Conservation (phyloP, 2,329 filamentous ascomycete species). For the Spiromastix sp. region DNA sequence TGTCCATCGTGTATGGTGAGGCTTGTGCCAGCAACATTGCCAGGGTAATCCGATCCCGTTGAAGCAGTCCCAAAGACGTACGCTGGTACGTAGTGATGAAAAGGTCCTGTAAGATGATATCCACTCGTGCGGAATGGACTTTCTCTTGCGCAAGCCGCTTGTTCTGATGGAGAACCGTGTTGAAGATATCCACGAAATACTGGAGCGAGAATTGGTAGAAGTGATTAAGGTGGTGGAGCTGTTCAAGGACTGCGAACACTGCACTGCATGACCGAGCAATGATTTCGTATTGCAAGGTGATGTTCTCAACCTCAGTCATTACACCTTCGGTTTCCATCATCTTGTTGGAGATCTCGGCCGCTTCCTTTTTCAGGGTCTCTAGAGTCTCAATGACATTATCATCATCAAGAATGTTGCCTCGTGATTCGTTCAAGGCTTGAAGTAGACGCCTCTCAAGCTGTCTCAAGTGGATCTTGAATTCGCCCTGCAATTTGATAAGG, state of each 20-base stretch:
- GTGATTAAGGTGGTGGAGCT: slow-evolving; percentile 95
- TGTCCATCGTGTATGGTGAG: slow-evolving; percentile 93
- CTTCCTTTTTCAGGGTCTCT: slow-evolving; percentile 95
- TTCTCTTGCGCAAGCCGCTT: slow-evolving; percentile 59
- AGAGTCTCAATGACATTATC: slow-evolving; percentile 97
- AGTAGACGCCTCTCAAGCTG: slow-evolving; percentile 89
- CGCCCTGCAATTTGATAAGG: slow-evolving; percentile 95
- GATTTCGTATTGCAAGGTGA: slow-evolving; percentile 86
- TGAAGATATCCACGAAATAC: slow-evolving; percentile 97
- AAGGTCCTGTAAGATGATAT: slow-evolving; percentile 82
- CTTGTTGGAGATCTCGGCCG: slow-evolving; percentile 90
- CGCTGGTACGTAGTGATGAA: slow-evolving; percentile 88
- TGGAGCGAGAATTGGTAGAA: slow-evolving; percentile 99
- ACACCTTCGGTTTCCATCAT: slow-evolving; percentile 95
- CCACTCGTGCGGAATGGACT: slow-evolving; percentile 68
- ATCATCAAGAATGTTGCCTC: slow-evolving; percentile 95
- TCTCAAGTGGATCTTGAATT: slow-evolving; percentile 96
- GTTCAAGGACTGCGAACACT: slow-evolving; percentile 92
- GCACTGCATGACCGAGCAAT: slow-evolving; percentile 93
- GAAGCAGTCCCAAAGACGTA: slow-evolving; percentile 83
- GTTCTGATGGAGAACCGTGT: slow-evolving; percentile 75
- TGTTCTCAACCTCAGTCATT: slow-evolving; percentile 94
- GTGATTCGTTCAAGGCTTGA: slow-evolving; percentile 92
- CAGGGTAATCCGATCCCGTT: slow-evolving; percentile 88
- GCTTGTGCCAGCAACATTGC: slow-evolving; percentile 93